These are phyloP conservation scores for Neofusicoccum umdonicola DNA, from an alignment of 2,329 filamentous ascomycete genomes.

Conservation along the genomic window DNA sequence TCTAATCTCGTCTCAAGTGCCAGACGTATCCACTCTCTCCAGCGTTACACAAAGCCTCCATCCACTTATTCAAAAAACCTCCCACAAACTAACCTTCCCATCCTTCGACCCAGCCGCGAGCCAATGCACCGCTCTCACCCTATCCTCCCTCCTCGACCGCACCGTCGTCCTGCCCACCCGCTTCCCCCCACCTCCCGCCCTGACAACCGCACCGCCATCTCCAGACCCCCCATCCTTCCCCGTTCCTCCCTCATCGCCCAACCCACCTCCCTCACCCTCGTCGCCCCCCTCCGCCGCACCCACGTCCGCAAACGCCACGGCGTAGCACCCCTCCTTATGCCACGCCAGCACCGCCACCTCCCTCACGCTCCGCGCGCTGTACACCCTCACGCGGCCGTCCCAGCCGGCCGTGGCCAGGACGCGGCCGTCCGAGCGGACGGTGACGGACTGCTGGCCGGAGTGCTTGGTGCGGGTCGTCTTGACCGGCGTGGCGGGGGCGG, in stretches of 20 bases:
- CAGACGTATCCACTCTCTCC: too few species aligned
- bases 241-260: not conserved
- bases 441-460: constrained; percentile 80
- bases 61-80: constrained; percentile 62
- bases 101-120: constrained; percentile 88
- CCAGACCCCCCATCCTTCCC: not conserved
- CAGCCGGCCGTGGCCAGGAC: constrained; percentile 90
- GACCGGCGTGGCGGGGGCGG: constrained; percentile 14
- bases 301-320: constrained; percentile 66
- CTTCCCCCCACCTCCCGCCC: not conserved
- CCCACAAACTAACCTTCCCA: constrained; percentile 93
- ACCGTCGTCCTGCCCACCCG: constrained; percentile 24
- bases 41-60: too few species aligned
- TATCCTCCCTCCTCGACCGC: constrained; percentile 41
- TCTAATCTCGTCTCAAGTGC: too few species aligned
- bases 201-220: constrained; percentile 19
- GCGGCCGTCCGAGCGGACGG: constrained; percentile 73
- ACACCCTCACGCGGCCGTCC: constrained; percentile 80
- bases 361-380: constrained; percentile 74
- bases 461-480: constrained; percentile 76
- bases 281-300: not conserved
- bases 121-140: constrained; percentile 77
- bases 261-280: not conserved
- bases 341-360: constrained; percentile 92
- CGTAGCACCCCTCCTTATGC: constrained; percentile 86